phyloP scores from a whole-genome alignment of 352 stramenopile genomes.

The Globisporangium irregulare region DNA sequence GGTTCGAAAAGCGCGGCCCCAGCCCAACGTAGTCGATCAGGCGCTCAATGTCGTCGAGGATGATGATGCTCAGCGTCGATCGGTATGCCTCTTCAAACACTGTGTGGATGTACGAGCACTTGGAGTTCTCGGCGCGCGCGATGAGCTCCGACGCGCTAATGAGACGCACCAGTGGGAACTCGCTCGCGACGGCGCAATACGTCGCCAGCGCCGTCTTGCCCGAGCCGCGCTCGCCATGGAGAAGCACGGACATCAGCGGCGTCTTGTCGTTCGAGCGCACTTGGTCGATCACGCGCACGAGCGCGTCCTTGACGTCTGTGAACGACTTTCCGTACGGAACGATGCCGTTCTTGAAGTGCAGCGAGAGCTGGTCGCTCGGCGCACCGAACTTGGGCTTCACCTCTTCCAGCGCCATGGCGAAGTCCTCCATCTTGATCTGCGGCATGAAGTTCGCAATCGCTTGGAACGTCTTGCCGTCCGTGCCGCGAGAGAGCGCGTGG shows the following conservation, averaged over 20 bases:
- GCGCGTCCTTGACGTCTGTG: slow-evolving; percentile 88
- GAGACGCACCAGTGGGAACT: slow-evolving; percentile 97
- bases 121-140: slow-evolving; percentile 91
- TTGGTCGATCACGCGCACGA: slow-evolving; percentile 95
- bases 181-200: slow-evolving; percentile 94
- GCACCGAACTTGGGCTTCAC: slow-evolving; percentile 98
- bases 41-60: slow-evolving; percentile 99
- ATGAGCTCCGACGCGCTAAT: slow-evolving; percentile 98
- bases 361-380: slow-evolving; percentile 90
- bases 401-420: slow-evolving; percentile 93
- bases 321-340: slow-evolving; percentile 95
- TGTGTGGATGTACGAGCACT: slow-evolving; percentile 94
- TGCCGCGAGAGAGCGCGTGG: slow-evolving; percentile 79
- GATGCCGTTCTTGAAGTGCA: slow-evolving; percentile 96
- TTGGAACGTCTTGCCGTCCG: slow-evolving; percentile 82
- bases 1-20: slow-evolving; percentile 97
- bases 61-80: slow-evolving; percentile 97
- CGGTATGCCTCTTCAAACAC: slow-evolving; percentile 98
- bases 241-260: slow-evolving; percentile 95
- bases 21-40: slow-evolving; percentile 97
- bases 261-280: slow-evolving; percentile 93
- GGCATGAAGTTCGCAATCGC: slow-evolving; percentile 76
- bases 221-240: slow-evolving; percentile 91
- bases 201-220: slow-evolving; percentile 98
- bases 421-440: slow-evolving; percentile 90